Conservation (phyloP, 1,284 basidiomycete species). For the Cutaneotrichosporon mucoides region DNA sequence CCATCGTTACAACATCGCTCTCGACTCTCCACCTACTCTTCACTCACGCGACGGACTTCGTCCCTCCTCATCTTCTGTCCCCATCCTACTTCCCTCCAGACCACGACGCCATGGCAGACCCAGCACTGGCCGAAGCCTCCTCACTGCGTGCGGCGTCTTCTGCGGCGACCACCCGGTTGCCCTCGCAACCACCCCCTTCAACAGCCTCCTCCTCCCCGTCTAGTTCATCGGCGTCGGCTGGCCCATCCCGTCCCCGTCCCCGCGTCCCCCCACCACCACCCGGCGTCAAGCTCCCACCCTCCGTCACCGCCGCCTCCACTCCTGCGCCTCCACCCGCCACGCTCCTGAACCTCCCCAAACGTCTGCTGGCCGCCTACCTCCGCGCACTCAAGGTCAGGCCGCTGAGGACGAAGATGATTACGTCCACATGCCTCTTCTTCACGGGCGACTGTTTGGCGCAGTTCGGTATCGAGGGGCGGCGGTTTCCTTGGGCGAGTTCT, state of each 20-base stretch:
- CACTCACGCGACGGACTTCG: no score
- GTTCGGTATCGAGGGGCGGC: constrained; percentile 21
- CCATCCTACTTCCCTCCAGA: no score
- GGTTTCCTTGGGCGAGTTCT: neutral
- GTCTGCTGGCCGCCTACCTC: constrained; percentile 5
- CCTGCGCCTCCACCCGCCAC: neutral
- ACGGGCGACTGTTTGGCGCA: constrained; percentile 19
- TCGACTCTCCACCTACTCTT: no score
- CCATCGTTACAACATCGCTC: neutral
- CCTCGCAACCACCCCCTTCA: no score
- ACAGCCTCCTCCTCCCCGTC: neutral
- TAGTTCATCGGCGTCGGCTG: neutral
- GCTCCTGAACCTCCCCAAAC: neutral
- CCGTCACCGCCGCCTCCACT: neutral
- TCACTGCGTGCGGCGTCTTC: no score
- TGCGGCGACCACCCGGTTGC: no score
- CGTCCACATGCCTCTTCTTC: neutral
- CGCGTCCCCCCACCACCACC: neutral
- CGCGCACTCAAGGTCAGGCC: constrained; percentile 6
- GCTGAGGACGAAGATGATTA: constrained; percentile 22
- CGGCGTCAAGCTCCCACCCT: neutral
- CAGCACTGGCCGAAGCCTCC: neutral
- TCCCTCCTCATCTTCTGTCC: no score
- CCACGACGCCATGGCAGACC: neutral
- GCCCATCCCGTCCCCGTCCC: no score